These are phyloP conservation scores for Botrytis porri DNA, from an alignment of 2,329 filamentous ascomycete species.

Conservation along the genomic window DNA sequence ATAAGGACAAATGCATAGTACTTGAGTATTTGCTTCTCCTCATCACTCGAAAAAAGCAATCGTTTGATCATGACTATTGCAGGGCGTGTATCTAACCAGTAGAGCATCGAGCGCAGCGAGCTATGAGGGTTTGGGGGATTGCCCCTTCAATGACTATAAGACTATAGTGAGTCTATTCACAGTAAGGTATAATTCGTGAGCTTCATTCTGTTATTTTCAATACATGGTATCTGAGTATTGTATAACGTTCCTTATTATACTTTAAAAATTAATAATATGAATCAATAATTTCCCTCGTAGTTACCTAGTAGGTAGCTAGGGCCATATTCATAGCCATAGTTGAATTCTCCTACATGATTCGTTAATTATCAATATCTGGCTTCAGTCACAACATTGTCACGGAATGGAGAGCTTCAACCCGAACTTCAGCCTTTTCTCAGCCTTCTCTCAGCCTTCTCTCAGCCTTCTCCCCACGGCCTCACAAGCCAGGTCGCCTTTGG, in stretches of 20 bases:
- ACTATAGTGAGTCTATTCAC: not conserved
- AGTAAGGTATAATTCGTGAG: not conserved
- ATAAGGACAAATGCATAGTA: not conserved
- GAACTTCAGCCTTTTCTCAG: not conserved
- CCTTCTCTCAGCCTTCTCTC: not conserved
- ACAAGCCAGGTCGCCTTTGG: constrained; percentile 16
- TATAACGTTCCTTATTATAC: too few species aligned
- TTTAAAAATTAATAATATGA: not conserved
- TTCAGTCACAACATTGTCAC: not conserved
- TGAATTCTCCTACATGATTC: not conserved
- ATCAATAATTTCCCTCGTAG: not conserved
- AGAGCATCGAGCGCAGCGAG: not conserved
- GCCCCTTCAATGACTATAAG: not conserved
- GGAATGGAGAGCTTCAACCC: not conserved
- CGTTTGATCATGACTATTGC: not conserved
- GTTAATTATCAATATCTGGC: not conserved
- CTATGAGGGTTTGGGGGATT: not conserved
- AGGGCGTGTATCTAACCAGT: not conserved
- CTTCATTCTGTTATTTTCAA: not conserved
- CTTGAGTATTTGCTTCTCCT: not conserved
- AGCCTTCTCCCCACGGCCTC: constrained; percentile 4
- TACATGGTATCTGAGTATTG: not conserved
- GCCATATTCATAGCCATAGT: not conserved
- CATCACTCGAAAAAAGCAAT: not conserved
- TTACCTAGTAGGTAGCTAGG: too few species aligned